Base-by-base conservation (phyloP, 345 rosid genomes). In the Brassica juncea region DNA sequence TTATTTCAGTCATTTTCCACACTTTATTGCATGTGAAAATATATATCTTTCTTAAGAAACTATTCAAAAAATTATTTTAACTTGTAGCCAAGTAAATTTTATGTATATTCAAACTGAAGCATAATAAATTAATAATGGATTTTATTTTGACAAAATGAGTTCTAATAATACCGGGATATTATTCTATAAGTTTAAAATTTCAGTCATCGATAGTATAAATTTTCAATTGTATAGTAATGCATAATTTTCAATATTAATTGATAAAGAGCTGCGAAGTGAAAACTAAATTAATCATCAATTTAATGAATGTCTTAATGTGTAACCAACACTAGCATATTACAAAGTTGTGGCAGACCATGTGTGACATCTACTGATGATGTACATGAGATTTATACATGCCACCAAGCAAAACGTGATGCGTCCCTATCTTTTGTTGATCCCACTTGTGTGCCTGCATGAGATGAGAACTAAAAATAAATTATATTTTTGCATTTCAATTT, bases 1-100 rank as follows among this genome's bases (percentile, higher is more conserved):
- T 61, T 68, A 68, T 67, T 79, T 73, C 71, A 49, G 39, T 80
- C 75, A 74, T 80, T 80, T 80, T 80, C 71, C n/a, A 60, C 27
- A 68, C 79, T 74, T 80, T 60, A 25, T 74, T 74, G 55, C 55
- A 47, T 47, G 55, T 47, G 55, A 4, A 47, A 42, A 8, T 10
- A 42, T 10, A 42, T 47, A 42, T 42, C 49, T 10, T 44, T 44
- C n/a, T 44, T 44, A 1, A 10, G 3, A 37, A 37, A 37, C 52
- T 44, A 47, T 14, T 11, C 55, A 47, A 12, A 47, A 8, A 14
- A 47, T 14, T 4, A 47, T 12, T 12, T 47, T 12, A 14, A 47
- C 55, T 47, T 37, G 44, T 8, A 0, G 55, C n/a, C 55, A 14
- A 12, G 5, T 14, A 12, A 47, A 4, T 42, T 42, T 42, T 1